A percentile compares a stretch with the other conserved stretches of the same genome.
Conservation (phyloP, 768 basidiomycete genomes). For the Leccinum rimulosum region DNA sequence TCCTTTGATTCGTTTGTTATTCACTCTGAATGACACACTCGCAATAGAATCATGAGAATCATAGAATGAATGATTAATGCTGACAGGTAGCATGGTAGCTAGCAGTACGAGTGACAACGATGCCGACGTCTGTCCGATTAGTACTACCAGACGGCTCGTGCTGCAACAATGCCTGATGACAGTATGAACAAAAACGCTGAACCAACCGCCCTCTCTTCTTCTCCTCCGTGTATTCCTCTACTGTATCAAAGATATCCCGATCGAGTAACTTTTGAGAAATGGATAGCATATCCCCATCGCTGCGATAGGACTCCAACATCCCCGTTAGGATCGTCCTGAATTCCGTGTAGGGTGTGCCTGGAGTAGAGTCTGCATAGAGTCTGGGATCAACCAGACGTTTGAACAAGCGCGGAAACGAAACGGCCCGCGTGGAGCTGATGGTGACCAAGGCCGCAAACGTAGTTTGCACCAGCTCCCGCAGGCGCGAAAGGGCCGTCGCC, state of each 20-base stretch:
- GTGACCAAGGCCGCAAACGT: conserved; percentile 84
- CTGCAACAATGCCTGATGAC: conserved; percentile 46
- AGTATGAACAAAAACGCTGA: conserved; percentile 47
- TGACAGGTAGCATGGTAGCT: conserved; percentile 54
- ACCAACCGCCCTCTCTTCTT: conserved; percentile 63
- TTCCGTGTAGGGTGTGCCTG: conserved; percentile 78
- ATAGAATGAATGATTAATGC: conserved; percentile 16
- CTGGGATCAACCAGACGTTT: conserved; percentile 83
- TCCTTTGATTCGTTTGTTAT: neutral
- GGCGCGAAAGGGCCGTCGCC: conserved; percentile 37
- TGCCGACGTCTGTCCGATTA: conserved; percentile 20
- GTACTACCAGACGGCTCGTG: conserved; percentile 19
- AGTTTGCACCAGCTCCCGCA: conserved; percentile 77
- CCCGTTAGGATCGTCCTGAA: conserved; percentile 87
- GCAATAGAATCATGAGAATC: conserved; percentile 16
- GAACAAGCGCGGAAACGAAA: conserved; percentile 92
- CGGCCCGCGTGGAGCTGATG: conserved; percentile 69
- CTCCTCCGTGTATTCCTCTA: conserved; percentile 58
- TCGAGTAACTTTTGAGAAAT: conserved; percentile 82
- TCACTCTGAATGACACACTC: neutral
- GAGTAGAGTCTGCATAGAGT: conserved; percentile 45
- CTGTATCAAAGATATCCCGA: conserved; percentile 74
- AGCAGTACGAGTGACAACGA: conserved; percentile 57
- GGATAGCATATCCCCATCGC: conserved; percentile 84
- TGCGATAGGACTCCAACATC: conserved; percentile 94